Base-by-base conservation (phyloP, 2,329 filamentous ascomycete genomes). In the Chaetomium sp. region DNA sequence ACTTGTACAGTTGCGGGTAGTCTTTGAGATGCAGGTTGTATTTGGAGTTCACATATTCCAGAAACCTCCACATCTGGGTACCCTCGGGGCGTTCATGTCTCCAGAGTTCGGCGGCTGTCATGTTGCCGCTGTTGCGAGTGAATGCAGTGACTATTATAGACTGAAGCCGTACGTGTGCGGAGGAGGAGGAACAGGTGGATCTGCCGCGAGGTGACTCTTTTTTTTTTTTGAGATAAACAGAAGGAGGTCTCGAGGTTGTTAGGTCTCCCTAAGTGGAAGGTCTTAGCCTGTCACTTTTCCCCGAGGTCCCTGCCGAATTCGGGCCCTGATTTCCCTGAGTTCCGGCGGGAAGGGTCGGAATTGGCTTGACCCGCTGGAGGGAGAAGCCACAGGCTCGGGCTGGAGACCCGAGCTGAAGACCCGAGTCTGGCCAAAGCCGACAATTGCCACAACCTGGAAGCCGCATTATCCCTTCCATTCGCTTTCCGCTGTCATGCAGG, bases 1-100 rank as follows among this genome's bases (percentile, higher is more conserved):
- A 98, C 74, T 85, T 79, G 79, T 94, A 90, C 9, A 98, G 83
- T n/a, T 86, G 86, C 23, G 87, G 79, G 73, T 97, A 97, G 67
- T 82, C 86, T 21, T 81, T 75, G 55, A 95, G 80, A 25, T 80
- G 74, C 63, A 92, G 76, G 12, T 79, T 77, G 73, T 93, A 85
- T 71, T 89, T 90, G 67, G 84, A 74, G 76, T 90, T 92, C 69
- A 96, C 82, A 60, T 81, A 80, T 70, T 87, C 81, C 69, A 92
- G 83, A 75, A 95, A 96, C 58, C 81, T 81, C 79, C 85, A 87
- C 82, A 94, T 91, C 63, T 85, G 84, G 8, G 91, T 94, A 47
- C 83, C 83, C 55, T 84, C 76, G 8, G 90, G 90, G 70, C 84
- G 78, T 38, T 85, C 80, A 76, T 93, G 91, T 67, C 83, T 82